These are phyloP conservation scores for Raphanus sativus DNA, from an alignment of 345 rosid species.

Conservation along the genomic window DNA sequence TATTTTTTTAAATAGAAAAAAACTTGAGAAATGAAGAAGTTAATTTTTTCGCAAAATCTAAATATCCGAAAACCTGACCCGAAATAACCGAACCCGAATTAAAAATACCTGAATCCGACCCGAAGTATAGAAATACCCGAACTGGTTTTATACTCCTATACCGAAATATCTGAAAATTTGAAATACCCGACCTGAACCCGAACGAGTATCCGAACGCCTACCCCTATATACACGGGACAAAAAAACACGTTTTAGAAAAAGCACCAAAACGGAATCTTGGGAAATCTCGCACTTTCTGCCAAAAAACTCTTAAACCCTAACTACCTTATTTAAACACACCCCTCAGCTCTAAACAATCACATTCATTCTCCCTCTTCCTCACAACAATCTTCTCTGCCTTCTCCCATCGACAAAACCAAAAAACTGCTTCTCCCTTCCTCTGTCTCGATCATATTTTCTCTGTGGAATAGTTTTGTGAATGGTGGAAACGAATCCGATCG, in stretches of 20 bases:
- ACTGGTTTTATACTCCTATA: too few species aligned
- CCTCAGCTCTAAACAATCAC: slow-evolving; percentile 15
- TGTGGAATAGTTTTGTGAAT: slow-evolving; percentile 61
- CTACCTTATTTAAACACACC: neutral
- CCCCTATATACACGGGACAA: neutral
- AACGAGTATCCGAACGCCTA: too few species aligned
- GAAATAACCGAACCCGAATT: too few species aligned
- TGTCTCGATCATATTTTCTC: neutral
- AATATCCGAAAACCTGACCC: too few species aligned
- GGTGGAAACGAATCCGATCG: slow-evolving; percentile 76
- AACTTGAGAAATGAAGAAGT: too few species aligned
- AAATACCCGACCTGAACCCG: too few species aligned
- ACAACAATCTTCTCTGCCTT: neutral
- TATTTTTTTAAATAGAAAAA: too few species aligned
- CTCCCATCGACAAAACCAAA: neutral
- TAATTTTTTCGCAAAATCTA: too few species aligned
- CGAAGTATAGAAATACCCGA: too few species aligned
- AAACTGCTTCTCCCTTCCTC: neutral
- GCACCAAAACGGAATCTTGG: slow-evolving; percentile 1
- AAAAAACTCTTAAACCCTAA: slow-evolving; percentile 18
- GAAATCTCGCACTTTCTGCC: neutral
- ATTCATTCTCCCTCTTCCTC: neutral
- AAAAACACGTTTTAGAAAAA: slow-evolving; percentile 6
- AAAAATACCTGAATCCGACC: too few species aligned
- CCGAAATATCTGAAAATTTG: too few species aligned